Percentiles rank a stretch among this genome's conserved stretches.
These are phyloP conservation scores for Penicillium italicum DNA, from an alignment of 2,329 filamentous ascomycete species.

Conservation along the genomic window DNA sequence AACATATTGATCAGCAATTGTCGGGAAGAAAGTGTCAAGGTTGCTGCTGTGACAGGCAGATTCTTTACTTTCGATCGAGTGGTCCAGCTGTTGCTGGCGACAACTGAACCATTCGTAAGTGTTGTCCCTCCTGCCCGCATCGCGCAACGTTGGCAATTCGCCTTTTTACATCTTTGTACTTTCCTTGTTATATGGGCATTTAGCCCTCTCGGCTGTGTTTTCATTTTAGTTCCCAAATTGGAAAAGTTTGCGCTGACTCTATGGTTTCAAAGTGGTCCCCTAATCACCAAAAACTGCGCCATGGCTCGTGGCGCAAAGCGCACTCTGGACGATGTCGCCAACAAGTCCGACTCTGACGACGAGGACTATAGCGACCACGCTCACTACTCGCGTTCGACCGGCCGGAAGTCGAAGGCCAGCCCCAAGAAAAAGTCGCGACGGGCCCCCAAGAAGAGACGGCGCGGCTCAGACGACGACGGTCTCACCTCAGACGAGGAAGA, in stretches of 20 bases:
- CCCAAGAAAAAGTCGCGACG: constrained; percentile 32
- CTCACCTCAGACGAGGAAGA: constrained; percentile 39
- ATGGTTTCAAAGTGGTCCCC: constrained; percentile 3
- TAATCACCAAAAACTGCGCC: constrained; percentile 11
- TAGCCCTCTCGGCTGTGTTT: background rate
- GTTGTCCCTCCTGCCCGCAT: constrained; percentile 5
- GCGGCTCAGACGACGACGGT: constrained; percentile 48
- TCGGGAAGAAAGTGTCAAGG: constrained; percentile 2
- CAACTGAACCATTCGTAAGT: constrained; percentile 10
- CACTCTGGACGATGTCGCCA: constrained; percentile 42
- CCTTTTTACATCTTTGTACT: background rate
- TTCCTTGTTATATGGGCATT: background rate
- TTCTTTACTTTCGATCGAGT: background rate
- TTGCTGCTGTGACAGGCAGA: background rate
- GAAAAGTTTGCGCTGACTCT: constrained; percentile 3
- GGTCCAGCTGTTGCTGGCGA: constrained; percentile 11
- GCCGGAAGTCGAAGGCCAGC: constrained; percentile 30
- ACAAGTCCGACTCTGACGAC: constrained; percentile 45
- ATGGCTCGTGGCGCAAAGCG: constrained; percentile 40
- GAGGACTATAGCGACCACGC: constrained; percentile 44
- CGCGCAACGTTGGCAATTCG: background rate
- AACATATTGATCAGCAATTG: constrained; percentile 20
- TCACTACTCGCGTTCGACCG: constrained; percentile 25
- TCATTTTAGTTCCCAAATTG: background rate
- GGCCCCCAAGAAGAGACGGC: constrained; percentile 39